Percentiles rank a stretch among this genome's conserved stretches.
These are phyloP conservation scores for Astrothelium macrocarpum DNA, from an alignment of 495 filamentous ascomycete species.

Conservation along the genomic window DNA sequence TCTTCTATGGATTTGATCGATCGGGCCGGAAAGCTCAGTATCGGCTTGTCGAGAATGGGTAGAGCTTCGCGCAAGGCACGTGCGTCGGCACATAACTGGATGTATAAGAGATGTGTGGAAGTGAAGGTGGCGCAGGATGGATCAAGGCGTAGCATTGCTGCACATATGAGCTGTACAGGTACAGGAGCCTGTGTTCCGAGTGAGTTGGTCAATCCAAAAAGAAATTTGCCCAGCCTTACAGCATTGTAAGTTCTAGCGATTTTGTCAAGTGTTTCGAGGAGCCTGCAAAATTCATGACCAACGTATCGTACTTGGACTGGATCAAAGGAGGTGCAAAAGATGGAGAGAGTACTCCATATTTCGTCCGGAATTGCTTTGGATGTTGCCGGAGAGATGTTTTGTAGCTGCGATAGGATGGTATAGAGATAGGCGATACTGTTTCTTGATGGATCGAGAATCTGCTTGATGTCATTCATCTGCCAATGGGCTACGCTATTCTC, in stretches of 20 bases:
- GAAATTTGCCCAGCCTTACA: constrained; percentile 29
- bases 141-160: constrained; percentile 63
- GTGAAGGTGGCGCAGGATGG: constrained; percentile 63
- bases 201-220: background rate
- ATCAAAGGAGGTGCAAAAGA: constrained; percentile 47
- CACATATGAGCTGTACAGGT: constrained; percentile 11
- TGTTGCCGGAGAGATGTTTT: constrained; percentile 10
- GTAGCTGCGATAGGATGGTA: constrained; percentile 17
- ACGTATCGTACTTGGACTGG: constrained; percentile 50
- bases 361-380: constrained; percentile 16
- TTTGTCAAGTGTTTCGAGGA: constrained; percentile 41
- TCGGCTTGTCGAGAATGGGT: constrained; percentile 58
- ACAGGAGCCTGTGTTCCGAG: background rate
- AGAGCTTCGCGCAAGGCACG: constrained; percentile 46
- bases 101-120: constrained; percentile 51
- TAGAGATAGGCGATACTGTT: constrained; percentile 29
- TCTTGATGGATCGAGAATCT: constrained; percentile 25
- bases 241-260: constrained; percentile 35
- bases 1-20: constrained; percentile 19
- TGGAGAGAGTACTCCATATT: constrained; percentile 28
- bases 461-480: background rate
- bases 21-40: constrained; percentile 51
- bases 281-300: constrained; percentile 42
- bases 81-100: constrained; percentile 48
- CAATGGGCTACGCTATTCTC: too few species aligned